A percentile compares a stretch with the other conserved stretches of the same genome.
These are phyloP conservation scores for Podaxis carcinomalis DNA, from an alignment of 768 basidiomycete genomes.

Conservation along the genomic window DNA sequence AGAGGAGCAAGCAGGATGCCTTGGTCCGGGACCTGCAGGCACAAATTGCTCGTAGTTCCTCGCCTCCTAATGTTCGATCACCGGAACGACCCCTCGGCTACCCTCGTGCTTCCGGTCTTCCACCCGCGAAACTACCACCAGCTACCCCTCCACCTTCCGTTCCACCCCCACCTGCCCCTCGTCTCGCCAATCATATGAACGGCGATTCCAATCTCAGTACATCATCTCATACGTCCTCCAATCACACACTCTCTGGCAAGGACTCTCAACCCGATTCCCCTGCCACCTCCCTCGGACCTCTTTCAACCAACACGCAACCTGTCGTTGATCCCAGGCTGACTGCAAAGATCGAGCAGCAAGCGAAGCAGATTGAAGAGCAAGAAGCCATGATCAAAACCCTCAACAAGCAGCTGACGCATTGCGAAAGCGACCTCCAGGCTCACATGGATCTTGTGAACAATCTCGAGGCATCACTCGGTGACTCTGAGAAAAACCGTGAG, in stretches of 20 bases:
- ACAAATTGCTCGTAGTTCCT: constrained; percentile 59
- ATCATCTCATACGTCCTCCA: constrained; percentile 56
- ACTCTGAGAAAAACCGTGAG: constrained; percentile 91
- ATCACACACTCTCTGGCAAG: constrained; percentile 38
- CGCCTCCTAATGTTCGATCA: constrained; percentile 50
- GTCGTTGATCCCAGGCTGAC: constrained; percentile 51
- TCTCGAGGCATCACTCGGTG: constrained; percentile 81
- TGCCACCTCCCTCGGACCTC: constrained; percentile 51
- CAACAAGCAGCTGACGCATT: constrained; percentile 91
- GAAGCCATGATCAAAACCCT: constrained; percentile 90
- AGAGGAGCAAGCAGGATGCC: constrained; percentile 64
- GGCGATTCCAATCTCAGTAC: constrained; percentile 53
- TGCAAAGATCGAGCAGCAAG: constrained; percentile 65
- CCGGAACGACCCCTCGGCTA: constrained; percentile 52
- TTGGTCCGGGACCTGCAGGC: constrained; percentile 77
- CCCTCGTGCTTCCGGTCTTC: constrained; percentile 55
- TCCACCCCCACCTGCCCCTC: constrained; percentile 80
- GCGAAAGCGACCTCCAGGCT: constrained; percentile 85
- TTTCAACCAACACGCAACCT: constrained; percentile 37
- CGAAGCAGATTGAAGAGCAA: constrained; percentile 76
- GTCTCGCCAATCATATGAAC: constrained; percentile 30
- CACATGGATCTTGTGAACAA: constrained; percentile 88
- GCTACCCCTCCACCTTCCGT: constrained; percentile 85
- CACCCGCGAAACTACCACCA: constrained; percentile 76
- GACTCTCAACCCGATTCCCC: constrained; percentile 73